These are phyloP conservation scores for Porphyrellus cyaneotinctus DNA, from an alignment of 768 basidiomycete genomes.

Conservation along the genomic window DNA sequence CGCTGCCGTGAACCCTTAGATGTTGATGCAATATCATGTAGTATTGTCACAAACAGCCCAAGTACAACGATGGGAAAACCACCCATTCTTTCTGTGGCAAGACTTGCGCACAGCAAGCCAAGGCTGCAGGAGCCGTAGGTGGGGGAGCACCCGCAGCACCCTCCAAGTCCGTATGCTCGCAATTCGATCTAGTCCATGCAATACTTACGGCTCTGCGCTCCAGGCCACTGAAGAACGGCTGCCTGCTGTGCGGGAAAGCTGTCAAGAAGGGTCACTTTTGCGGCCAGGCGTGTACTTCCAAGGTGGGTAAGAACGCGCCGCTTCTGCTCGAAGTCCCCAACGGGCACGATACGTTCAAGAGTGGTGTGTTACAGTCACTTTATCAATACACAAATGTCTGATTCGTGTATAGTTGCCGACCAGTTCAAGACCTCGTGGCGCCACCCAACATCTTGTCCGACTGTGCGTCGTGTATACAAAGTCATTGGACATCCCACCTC, in stretches of 20 bases:
- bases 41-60: conserved; percentile 60
- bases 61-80: conserved; percentile 52
- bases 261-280: conserved; percentile 66
- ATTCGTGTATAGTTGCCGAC: conserved; percentile 44
- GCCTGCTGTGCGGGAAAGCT: conserved; percentile 56
- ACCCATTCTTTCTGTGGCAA: conserved; percentile 63
- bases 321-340: conserved; percentile 56
- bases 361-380: conserved; percentile 40
- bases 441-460: conserved; percentile 53
- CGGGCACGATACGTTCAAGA: conserved; percentile 60
- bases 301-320: conserved; percentile 52
- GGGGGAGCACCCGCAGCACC: conserved; percentile 22
- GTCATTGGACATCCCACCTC: conserved; percentile 48
- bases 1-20: not conserved
- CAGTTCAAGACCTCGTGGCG: conserved; percentile 72
- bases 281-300: conserved; percentile 48
- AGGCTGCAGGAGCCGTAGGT: conserved; percentile 25
- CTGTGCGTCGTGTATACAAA: conserved; percentile 62
- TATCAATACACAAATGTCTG: not conserved
- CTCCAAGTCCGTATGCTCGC: conserved; percentile 31
- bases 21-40: conserved; percentile 22
- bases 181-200: conserved; percentile 23
- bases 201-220: conserved; percentile 30
- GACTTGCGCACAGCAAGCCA: conserved; percentile 52
- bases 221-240: conserved; percentile 42